Base-by-base conservation (phyloP, 495 filamentous ascomycete species). In the Podospora conica region DNA sequence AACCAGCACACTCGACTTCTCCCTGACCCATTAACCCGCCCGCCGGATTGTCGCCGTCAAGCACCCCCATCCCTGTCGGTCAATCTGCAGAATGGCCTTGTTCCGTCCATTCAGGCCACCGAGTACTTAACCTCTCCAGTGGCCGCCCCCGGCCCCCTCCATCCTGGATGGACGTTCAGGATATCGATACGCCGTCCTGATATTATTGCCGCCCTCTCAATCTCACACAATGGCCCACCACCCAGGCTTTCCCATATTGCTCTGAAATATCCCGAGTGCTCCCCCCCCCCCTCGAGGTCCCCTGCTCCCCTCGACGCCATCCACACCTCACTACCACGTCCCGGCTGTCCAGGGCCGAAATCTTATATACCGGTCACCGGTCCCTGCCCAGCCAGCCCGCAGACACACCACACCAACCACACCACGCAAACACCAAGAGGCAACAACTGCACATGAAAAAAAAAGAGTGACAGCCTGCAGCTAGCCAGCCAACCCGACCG, bases 181-280 rank as follows among this genome's bases (percentile, higher is more conserved):
- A 67, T 63, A 66, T 63, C 65, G 65, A 68, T 64, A 71, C 67
- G 59, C 22, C 57, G 55, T 66, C 61, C 66, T 64, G 66, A 73
- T 76, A 76, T 70, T 72, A 67, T 64, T 60, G 28, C 33, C 55
- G 40, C 53, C 66, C 64, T 40, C 60, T 70, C 68, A 73, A 69
- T 73, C 65, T 72, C 70, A 48, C 66, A 69, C 68, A 70, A 67
- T 74, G 69, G 69, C 68, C 71, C 71, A 72, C 73, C 67, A 69
- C 64, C 73, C 70, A 66, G 73, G 73, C 70, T 76, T 73, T 76
- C 65, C 74, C 70, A 76, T 68, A 74, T 72, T 76, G 67, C 65
- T 65, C 53, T 72, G 67, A 75, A 69, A 76, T 73, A 68, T 74
- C 68, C 70, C 72, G 72, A 73, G 65, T 61, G 64, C 68, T 64